Evolutionary conservation across 306 rosid genomes (phyloP).

Genomic region (Echinosophora koreensis): DNA sequence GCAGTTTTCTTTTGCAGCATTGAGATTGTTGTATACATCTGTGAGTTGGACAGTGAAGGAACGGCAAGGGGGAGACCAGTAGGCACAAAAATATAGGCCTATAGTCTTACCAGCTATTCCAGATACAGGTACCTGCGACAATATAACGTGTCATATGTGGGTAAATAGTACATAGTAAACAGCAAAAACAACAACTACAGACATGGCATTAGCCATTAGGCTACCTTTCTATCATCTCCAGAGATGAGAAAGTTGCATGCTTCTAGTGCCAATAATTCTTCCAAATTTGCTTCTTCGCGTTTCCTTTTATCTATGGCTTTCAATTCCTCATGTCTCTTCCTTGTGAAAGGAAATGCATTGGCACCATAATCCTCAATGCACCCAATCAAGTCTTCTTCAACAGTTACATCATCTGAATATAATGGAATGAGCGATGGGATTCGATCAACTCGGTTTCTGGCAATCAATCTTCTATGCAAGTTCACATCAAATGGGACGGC

Average conservation of each 20-base stretch:
- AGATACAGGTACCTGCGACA: slow-evolving; percentile 63
- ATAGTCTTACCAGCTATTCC: slow-evolving; percentile 78
- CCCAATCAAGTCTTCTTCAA: slow-evolving; percentile 70
- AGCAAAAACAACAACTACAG: background rate
- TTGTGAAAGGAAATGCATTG: slow-evolving; percentile 91
- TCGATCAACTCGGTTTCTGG: slow-evolving; percentile 62
- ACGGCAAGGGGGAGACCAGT: slow-evolving; percentile 89
- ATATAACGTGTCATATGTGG: slow-evolving; percentile 5
- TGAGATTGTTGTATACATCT: slow-evolving; percentile 69
- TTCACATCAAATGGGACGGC: slow-evolving; percentile 71
- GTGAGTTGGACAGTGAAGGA: slow-evolving; percentile 75
- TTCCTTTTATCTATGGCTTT: slow-evolving; percentile 71
- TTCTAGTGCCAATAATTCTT: slow-evolving; percentile 68
- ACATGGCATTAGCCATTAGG: background rate
- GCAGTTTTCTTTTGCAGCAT: slow-evolving; percentile 43
- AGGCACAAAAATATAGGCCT: slow-evolving; percentile 84
- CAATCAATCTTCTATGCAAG: slow-evolving; percentile 67
- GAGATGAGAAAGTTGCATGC: slow-evolving; percentile 67
- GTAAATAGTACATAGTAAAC: background rate
- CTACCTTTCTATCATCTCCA: slow-evolving; percentile 73
- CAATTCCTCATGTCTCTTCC: slow-evolving; percentile 67
- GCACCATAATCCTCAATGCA: slow-evolving; percentile 87
- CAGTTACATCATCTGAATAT: slow-evolving; percentile 54
- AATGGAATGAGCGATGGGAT: slow-evolving; percentile 79
- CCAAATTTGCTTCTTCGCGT: slow-evolving; percentile 67